Evolutionary conservation across 2,329 filamentous ascomycete species (phyloP), one percentile per base, ranked within the genome.

Genomic region (Spiromastix sp.): DNA sequence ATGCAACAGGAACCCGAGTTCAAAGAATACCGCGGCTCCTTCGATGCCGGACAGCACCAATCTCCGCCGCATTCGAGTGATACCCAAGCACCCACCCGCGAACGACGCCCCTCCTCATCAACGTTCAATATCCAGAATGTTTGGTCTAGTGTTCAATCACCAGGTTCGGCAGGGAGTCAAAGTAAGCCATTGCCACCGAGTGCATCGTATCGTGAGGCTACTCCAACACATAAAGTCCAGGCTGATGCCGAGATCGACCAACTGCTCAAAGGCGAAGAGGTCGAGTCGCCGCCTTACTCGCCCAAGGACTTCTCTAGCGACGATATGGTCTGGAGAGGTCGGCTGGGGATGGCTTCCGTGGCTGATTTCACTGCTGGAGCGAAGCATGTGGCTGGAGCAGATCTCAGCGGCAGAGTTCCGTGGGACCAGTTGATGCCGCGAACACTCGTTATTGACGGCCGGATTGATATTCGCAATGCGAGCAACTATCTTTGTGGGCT

Each of bases 401-500:
- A 94, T 52, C 72, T 93, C 36, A 73, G 70, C 31, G 57, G 68
- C 30, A 74, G 66, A 4, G 66, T 76, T 17, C 73, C 79, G 1
- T 96, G 87, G 85, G 71, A 71, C 12, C 74, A 81, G 38, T 64
- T 96, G 7, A 74, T 94, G 5, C 82, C 85, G 0, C 66, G 72
- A 19, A 71, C 63, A 2, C 61, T 79, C 20, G 69, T 75, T 25
- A 73, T 81, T 41, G 78, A 83, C 48, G 65, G 62, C 7, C 51
- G 91, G 12, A 91, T 98, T 40, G 76, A 83, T 34, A 77, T 85
- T 46, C 72, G 81, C 40, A 81, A 81, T 44, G 91, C 89, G 8
- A 85, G 86, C 38, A 85, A 93, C 42, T 98, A 98, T 50, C 77
- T 98, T 0, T 91, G 85, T 52, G 79, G 85, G 33, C 68, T 96